Base-by-base conservation (phyloP, 164 flowering plant species). In the Berberis thunbergii region DNA sequence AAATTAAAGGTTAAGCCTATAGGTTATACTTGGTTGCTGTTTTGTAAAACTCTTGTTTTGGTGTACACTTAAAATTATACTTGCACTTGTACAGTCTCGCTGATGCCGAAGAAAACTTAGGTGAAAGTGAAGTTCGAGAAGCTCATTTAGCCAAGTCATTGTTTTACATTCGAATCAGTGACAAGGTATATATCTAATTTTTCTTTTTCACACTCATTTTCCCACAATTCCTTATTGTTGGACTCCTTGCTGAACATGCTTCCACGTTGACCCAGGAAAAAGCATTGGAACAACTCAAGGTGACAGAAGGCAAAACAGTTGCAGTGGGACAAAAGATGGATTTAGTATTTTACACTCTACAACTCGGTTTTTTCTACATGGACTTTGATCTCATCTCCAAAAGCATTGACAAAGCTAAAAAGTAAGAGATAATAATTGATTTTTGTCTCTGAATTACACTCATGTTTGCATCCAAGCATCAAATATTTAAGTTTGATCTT, bases 321-420 rank as follows among this genome's bases (percentile, higher is more conserved):
- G 98, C 97, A 7, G 97, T 94, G 66, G 99, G 99, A 41, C 97
- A 91, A 71, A 91, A 87, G 85, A 94, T 94, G 99, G 99, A 94
- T 63, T 76, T 94, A 75, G 99, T 94, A 13, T 94, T 94, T 69
- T 76, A 86, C 64, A 87, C 93, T 0, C 74, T 94, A 60, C 96
- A 87, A 75, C 77, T 91, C 64, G 99, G 86, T 46, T 86, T 94
- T 64, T 94, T 94, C 77, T 75, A 86, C 74, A 87, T 89, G 99
- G 97, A 94, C 74, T 94, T 94, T 75, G 96, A 91, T 75, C 93
- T 91, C 38, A 89, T 94, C 66, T 81, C 97, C 59, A 94, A 85
- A 75, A 86, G 99, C 80, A 89, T 94, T 62, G 99, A 91, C 50
- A 94, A 89, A 77, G 97, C 99, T 52, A 91, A 94, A 78, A 88